Evolutionary conservation across 805 yeast genomes (phyloP).

Genomic region (Pichia exigua): DNA sequence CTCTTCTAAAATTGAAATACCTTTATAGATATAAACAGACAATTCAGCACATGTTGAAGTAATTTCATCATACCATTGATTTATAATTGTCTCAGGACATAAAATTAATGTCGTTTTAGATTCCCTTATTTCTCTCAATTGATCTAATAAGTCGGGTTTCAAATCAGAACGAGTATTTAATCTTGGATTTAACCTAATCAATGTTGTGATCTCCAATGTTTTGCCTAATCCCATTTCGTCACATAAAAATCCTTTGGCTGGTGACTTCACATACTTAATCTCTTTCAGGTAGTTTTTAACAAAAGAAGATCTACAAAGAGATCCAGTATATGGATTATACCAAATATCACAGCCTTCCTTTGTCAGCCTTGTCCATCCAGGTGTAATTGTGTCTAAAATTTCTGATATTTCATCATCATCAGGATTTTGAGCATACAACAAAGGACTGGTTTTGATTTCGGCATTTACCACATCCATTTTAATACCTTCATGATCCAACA

Average conservation of each 20-base stretch:
- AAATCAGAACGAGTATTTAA: conserved; percentile 19
- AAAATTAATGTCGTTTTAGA: conserved; percentile 72
- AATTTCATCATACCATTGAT: conserved; percentile 84
- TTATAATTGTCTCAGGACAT: conserved; percentile 75
- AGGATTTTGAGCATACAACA: not conserved
- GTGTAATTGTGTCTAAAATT: conserved; percentile 36
- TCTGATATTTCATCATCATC: conserved; percentile 22
- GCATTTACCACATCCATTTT: not conserved
- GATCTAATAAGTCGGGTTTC: conserved; percentile 32
- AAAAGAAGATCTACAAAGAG: conserved; percentile 30
- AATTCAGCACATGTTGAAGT: conserved; percentile 48
- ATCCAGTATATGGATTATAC: conserved; percentile 46
- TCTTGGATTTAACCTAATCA: conserved; percentile 56
- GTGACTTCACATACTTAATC: conserved; percentile 8
- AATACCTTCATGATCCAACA: conserved; percentile 43
- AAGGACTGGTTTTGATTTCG: conserved; percentile 15
- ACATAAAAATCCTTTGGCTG: conserved; percentile 61
- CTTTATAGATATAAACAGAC: conserved; percentile 56
- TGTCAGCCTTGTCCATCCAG: conserved; percentile 43
- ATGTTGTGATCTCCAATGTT: conserved; percentile 74
- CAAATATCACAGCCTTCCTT: conserved; percentile 21
- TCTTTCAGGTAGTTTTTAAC: conserved; percentile 21
- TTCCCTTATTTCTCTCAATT: conserved; percentile 37
- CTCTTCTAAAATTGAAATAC: conserved; percentile 34
- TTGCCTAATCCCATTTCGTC: conserved; percentile 99